Conservation (phyloP, 768 basidiomycete species). For the Melanogaster broomeanus region DNA sequence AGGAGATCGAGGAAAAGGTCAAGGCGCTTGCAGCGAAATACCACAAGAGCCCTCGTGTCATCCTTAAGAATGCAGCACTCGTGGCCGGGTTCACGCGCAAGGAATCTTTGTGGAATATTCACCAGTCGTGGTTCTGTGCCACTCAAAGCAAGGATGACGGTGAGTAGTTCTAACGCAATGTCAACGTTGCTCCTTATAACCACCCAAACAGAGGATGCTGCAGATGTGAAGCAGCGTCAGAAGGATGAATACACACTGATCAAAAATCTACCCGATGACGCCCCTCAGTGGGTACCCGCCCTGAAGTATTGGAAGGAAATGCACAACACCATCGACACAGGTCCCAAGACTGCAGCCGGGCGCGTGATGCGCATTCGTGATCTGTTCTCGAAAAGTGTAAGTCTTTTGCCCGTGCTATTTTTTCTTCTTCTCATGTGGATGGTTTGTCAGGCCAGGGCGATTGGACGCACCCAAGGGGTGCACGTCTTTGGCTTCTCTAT, state of each 20-base stretch:
- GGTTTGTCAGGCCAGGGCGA: neutral
- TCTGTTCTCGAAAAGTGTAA: neutral
- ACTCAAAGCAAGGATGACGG: too few species aligned
- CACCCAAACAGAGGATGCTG: neutral
- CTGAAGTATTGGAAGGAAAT: neutral
- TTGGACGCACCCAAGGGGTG: neutral
- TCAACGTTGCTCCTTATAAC: neutral
- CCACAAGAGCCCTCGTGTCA: neutral
- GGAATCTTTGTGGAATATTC: neutral
- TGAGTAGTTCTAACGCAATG: neutral
- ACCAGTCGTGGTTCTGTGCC: conserved; percentile 1
- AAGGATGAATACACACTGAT: neutral
- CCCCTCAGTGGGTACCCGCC: neutral
- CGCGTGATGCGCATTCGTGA: neutral
- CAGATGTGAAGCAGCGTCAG: neutral
- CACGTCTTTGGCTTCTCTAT: conserved; percentile 1
- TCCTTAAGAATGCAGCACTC: neutral
- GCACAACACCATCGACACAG: neutral
- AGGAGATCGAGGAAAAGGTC: neutral
- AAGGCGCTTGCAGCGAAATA: neutral
- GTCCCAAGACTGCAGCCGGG: neutral
- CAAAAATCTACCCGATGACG: neutral
- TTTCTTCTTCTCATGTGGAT: neutral
- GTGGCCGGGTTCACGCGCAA: neutral
- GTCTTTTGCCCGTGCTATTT: neutral